Evolutionary conservation across 176 grass and related monocot genomes (phyloP).

Genomic region (Musa beccarii): DNA sequence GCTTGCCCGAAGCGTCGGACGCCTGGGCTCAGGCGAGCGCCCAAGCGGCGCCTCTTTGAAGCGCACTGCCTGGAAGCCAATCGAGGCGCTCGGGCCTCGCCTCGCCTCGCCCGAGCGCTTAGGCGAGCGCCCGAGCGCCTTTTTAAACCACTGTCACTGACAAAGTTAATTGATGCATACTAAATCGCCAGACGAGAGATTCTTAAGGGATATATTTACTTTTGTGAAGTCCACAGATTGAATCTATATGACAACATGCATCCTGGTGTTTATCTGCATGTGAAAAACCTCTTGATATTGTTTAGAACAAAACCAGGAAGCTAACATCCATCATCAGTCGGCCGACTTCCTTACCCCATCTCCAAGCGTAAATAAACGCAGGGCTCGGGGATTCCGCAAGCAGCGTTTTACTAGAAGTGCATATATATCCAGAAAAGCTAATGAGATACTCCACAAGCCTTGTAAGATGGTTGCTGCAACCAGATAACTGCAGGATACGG

Average conservation of each 20-base stretch:
- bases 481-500: slow-evolving; percentile 37
- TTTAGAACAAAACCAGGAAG: not conserved
- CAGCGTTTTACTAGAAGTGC: slow-evolving; percentile 83
- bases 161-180: too few species aligned
- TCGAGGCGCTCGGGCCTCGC: too few species aligned
- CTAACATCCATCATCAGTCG: not conserved
- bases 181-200: too few species aligned
- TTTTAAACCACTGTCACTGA: too few species aligned
- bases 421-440: slow-evolving; percentile 76
- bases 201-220: too few species aligned
- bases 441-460: slow-evolving; percentile 62
- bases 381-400: slow-evolving; percentile 44
- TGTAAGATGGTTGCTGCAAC: slow-evolving; percentile 64
- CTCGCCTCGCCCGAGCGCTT: too few species aligned
- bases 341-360: slow-evolving; percentile 46
- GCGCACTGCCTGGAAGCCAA: too few species aligned
- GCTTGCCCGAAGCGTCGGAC: too few species aligned
- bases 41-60: too few species aligned
- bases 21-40: too few species aligned
- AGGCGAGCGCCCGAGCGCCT: too few species aligned
- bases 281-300: not conserved
- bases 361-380: slow-evolving; percentile 64
- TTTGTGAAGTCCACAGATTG: not conserved
- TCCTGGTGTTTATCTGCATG: not conserved
- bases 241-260: not conserved